Base-by-base conservation (phyloP, 2,329 filamentous ascomycete genomes). In the Cadophora luteo-olivacea region DNA sequence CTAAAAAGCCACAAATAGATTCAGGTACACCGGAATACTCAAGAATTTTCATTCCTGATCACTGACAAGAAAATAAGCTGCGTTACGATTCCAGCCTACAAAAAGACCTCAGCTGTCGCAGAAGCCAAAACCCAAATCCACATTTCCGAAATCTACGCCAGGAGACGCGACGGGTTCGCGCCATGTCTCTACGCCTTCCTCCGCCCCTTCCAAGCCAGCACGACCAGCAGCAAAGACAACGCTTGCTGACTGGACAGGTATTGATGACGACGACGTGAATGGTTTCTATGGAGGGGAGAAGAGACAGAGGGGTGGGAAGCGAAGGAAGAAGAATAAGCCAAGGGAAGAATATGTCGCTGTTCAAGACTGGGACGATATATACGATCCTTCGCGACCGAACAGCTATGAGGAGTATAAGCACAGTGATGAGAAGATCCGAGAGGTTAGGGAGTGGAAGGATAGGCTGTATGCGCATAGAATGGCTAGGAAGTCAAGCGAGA, bases 311-410 rank as follows among this genome's bases (percentile, higher is more conserved):
- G 92, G 92, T 66, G 92, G 92, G 16, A 79, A 78, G 58, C 83
- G 83, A 75, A 80, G 81, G 52, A 89, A 92, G 51, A 89, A 92
- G 80, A 93, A 92, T 80, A 91, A 90, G 77, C 90, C 91, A 80
- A 91, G 90, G 79, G 86, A 87, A 75, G 86, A 88, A 69, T 85
- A 86, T 72, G 83, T 87, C 6, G 83, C 84, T 58, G 79, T 85
- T 36, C 86, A 88, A 78, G 90, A 97, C 77, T 97, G 94, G 94
- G 92, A 97, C 78, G 93, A 97, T 78, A 87, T 96, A 29, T 97
- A 97, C 78, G 94, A 97, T 76, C 92, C 93, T 0, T 84, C 91
- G 12, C 84, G 92, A 49, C 94, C 94, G 9, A 97, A 92, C 51
- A 94, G 90, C 73, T 92, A 95, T 61, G 91, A 94, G 66, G 92